Percentiles rank a stretch among this genome's conserved stretches.
Conservation (phyloP, 2,329 filamentous ascomycete species). For the Beauveria sp. region DNA sequence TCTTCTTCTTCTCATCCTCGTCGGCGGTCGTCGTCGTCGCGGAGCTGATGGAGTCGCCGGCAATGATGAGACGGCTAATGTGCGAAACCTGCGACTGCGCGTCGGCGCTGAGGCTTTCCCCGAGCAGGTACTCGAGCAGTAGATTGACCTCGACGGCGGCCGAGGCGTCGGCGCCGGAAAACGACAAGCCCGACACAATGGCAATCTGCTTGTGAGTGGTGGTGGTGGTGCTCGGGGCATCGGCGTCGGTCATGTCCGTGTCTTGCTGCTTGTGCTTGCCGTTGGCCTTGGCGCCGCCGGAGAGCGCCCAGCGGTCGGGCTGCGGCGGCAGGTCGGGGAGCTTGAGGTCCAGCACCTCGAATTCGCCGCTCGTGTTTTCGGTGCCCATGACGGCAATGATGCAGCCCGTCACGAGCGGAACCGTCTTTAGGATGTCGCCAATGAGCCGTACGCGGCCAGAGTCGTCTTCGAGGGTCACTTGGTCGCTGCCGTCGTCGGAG, state of each 20-base stretch:
- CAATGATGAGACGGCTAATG: constrained; percentile 82
- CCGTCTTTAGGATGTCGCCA: constrained; percentile 58
- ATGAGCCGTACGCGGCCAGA: constrained; percentile 79
- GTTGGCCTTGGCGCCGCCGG: constrained; percentile 26
- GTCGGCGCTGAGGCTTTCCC: constrained; percentile 60
- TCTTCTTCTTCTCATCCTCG: constrained; percentile 32
- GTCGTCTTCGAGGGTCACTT: constrained; percentile 91
- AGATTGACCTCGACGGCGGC: constrained; percentile 71
- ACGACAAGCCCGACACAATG: constrained; percentile 79
- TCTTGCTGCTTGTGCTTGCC: constrained; percentile 30
- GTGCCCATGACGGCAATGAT: constrained; percentile 93
- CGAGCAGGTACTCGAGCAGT: constrained; percentile 79
- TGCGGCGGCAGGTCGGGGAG: constrained; percentile 82
- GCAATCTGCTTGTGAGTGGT: constrained; percentile 54
- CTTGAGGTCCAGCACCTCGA: constrained; percentile 85
- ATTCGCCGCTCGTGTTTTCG: constrained; percentile 84
- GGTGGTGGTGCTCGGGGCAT: constrained; percentile 18
- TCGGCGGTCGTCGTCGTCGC: constrained; percentile 23
- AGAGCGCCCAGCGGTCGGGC: constrained; percentile 68
- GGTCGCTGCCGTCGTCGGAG: constrained; percentile 49
- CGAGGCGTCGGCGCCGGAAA: constrained; percentile 65
- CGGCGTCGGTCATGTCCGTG: constrained; percentile 49
- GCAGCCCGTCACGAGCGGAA: constrained; percentile 81
- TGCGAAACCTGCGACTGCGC: constrained; percentile 53
- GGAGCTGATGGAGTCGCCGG: constrained; percentile 84